Evolutionary conservation across 352 stramenopile species (phyloP).

Genomic region (Pythium scleroteichum): DNA sequence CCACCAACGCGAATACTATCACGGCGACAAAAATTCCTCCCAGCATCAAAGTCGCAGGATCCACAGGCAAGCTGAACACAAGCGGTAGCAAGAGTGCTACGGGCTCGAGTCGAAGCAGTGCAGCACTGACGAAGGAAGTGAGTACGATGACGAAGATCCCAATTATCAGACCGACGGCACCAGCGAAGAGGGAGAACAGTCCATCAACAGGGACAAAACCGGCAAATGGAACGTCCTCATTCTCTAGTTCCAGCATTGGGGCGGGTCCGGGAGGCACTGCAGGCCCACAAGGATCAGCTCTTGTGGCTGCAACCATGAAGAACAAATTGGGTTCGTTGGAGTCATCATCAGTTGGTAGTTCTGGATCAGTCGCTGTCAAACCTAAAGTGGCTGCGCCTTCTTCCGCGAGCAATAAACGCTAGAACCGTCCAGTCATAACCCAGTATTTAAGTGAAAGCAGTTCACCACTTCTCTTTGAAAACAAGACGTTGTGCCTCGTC

Average conservation of each 20-base stretch:
- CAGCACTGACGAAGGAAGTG: slow-evolving; percentile 47
- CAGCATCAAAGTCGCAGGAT: slow-evolving; percentile 49
- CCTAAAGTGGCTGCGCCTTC: slow-evolving; percentile 36
- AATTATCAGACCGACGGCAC: slow-evolving; percentile 68
- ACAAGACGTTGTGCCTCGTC: neutral
- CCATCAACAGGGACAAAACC: slow-evolving; percentile 52
- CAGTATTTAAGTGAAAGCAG: slow-evolving; percentile 17
- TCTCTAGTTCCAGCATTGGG: slow-evolving; percentile 11
- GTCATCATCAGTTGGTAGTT: slow-evolving; percentile 22
- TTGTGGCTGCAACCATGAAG: slow-evolving; percentile 35
- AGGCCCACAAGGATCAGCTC: slow-evolving; percentile 25
- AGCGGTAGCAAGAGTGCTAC: slow-evolving; percentile 38
- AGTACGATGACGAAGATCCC: slow-evolving; percentile 68
- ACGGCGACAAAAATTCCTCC: slow-evolving; percentile 46
- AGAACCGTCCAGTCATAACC: slow-evolving; percentile 6
- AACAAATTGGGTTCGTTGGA: slow-evolving; percentile 41
- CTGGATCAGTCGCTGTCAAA: slow-evolving; percentile 24
- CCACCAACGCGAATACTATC: slow-evolving; percentile 26
- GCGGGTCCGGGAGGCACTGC: neutral
- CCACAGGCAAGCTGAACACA: slow-evolving; percentile 48
- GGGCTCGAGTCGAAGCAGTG: slow-evolving; percentile 37
- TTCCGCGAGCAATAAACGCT: slow-evolving; percentile 30
- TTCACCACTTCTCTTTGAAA: slow-evolving; percentile 4
- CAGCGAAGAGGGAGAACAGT: slow-evolving; percentile 65
- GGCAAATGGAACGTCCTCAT: slow-evolving; percentile 6